Evolutionary conservation across 768 basidiomycete genomes (phyloP).

Genomic region (Boletales sp.): DNA sequence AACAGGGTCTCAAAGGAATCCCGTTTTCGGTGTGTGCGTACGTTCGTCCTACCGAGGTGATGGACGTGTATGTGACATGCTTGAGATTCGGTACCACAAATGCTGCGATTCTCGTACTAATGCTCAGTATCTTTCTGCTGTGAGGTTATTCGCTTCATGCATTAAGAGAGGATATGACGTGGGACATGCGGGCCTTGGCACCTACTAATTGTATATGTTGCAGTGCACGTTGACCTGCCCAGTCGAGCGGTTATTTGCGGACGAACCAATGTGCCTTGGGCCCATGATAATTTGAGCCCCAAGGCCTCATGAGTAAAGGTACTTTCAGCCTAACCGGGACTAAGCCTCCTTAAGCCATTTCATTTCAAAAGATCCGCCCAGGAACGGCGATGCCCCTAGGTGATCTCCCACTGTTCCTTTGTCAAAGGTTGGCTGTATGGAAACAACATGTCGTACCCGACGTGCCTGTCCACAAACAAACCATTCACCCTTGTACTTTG

Average conservation of each 20-base stretch:
- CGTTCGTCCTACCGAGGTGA: conserved; percentile 3
- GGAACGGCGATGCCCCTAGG: conserved; percentile 3
- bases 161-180: too few species aligned
- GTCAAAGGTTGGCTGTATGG: conserved; percentile 10
- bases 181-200: too few species aligned
- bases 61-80: too few species aligned
- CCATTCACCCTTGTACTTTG: conserved; percentile 1
- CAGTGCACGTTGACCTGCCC: not conserved
- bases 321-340: not conserved
- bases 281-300: not conserved
- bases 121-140: too few species aligned
- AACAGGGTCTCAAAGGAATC: conserved; percentile 7
- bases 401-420: not conserved
- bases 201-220: not conserved
- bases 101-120: too few species aligned
- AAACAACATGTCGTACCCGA: not conserved
- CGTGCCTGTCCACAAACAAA: not conserved
- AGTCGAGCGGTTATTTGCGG: too few species aligned
- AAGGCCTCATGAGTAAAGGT: too few species aligned
- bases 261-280: not conserved
- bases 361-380: conserved; percentile 3
- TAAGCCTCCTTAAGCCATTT: conserved; percentile 9
- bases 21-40: conserved; percentile 25
- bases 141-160: too few species aligned
- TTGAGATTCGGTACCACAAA: too few species aligned